Base-by-base conservation (phyloP, 768 basidiomycete species). In the Tulasnella sp. region DNA sequence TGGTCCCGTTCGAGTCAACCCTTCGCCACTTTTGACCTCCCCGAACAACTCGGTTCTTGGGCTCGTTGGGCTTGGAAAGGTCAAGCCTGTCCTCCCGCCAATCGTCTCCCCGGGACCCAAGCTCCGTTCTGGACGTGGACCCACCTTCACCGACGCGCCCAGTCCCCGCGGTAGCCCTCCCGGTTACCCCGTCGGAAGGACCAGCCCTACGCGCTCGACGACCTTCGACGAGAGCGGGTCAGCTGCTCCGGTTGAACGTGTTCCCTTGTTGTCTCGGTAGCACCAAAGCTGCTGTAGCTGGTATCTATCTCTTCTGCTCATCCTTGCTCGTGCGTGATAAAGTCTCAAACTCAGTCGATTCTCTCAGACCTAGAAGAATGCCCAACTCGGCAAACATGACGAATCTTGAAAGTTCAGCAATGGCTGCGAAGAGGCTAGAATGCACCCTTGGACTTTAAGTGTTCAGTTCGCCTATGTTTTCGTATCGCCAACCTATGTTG, bases 111-210 rank as follows among this genome's bases (percentile, higher is more conserved):
- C 69, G 40, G 42, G 41, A 7, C 58, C 40, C 31, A 72, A 80
- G 78, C 78, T 74, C 24, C 64, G 78, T n/a, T n/a, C 64, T 7
- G 78, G 78, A 41, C 31, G 78, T 28, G 72, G 72, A 44, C 64
- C 78, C n/a, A 79, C 78, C 34, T 79, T 79, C 46, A 54, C 44
- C 20, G 44, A 77, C 44, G 34, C 18, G 8, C 8, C 31, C 34
- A 41, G 54, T n/a, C 58, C 77, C 16, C 46, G 58, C 1, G 69
- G 31, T 24, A 80, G 78, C 46, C 78, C 78, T 73, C 78, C 78
- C 14, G 78, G 37, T 22, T 74, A 72, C 44, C 77, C 58, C 24
- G 20, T 64, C n/a, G 11, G n/a, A 64, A 64, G 60, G 60, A 64
- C 5, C 60, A 64, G 28, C 28, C 76, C 46, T 24, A 54, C 46